Evolutionary conservation across 768 basidiomycete genomes (phyloP), one percentile per base, ranked within the genome.

Genomic region (Mycena albidolilacea): DNA sequence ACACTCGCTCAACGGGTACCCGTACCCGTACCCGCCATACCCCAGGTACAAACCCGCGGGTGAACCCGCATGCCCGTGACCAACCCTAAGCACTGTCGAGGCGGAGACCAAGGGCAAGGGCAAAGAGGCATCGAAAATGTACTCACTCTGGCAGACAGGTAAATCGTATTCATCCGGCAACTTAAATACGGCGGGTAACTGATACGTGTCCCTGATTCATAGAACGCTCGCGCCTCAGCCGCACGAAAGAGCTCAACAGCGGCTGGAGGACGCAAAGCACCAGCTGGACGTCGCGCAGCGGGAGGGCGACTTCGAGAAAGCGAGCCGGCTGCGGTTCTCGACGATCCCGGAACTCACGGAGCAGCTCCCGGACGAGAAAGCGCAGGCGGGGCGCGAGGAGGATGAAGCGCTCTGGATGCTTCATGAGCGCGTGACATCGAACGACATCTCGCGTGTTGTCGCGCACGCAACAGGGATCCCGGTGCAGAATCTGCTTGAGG

Each of bases 391-490:
- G 37, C 81, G 81, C 41, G 78, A 87, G 39, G 80, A 87, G 30
- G 84, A 87, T 41, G 80, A 87, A 23, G 84, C 90, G 43, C 81
- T 92, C 46, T 81, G 87, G 14, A 93, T 94, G 89, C 84, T 97
- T 43, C 92, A 96, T 75, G 96, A 97, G 73, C 86, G 95, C 50
- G 95, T 98, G 9, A 96, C 94, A 8, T 92, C 92, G n/a, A 91
- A 90, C 76, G 95, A 97, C 80, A 97, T 97, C 61, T 90, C 96
- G 2, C 87, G 94, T 3, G 96, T 97, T 23, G 93, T 97, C 5
- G 95, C 95, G 8, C 93, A 92, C 78, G 88, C 94, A 0, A 98
- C 96, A 0, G 96, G 96, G 7, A 97, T 97, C 37, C 96, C 96
- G 0, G 95, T 97, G 1, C 90, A 95, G 81, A 96, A 93, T 78